A percentile compares a stretch with the other conserved stretches of the same genome.
Conservation (phyloP, 139 green algal genomes). For the Tetraselmis striata region DNA sequence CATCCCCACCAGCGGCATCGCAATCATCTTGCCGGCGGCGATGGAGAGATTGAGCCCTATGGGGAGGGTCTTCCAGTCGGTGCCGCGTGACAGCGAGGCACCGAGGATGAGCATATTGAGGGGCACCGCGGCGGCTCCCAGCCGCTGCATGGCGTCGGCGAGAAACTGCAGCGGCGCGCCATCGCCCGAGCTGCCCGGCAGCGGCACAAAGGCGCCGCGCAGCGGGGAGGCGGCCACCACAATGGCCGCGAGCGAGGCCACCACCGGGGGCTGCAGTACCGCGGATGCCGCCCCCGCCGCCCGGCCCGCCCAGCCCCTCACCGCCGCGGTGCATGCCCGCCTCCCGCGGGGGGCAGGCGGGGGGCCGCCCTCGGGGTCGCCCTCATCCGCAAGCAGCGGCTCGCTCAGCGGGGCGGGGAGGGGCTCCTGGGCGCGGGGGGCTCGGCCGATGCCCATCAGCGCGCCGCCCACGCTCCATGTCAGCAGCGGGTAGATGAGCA, state of each 20-base stretch:
- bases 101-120: background rate
- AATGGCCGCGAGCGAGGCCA: background rate
- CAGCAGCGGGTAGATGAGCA: background rate
- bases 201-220: background rate
- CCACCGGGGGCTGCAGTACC: background rate
- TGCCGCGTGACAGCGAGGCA: background rate
- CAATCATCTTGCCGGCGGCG: background rate
- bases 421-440: background rate
- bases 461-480: background rate
- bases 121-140: background rate
- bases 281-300: background rate
- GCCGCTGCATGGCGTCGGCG: background rate
- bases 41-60: background rate
- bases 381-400: background rate
- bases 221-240: background rate
- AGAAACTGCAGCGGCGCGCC: background rate
- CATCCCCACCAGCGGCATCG: background rate
- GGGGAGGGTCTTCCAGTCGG: background rate
- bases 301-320: background rate
- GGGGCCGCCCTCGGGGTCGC: background rate
- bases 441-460: background rate
- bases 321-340: background rate
- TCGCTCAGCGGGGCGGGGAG: background rate
- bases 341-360: too few species aligned
- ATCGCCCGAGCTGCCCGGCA: background rate